Evolutionary conservation across 2,329 filamentous ascomycete genomes (phyloP), one percentile per base, ranked within the genome.

Genomic region (Shiraia sp.): DNA sequence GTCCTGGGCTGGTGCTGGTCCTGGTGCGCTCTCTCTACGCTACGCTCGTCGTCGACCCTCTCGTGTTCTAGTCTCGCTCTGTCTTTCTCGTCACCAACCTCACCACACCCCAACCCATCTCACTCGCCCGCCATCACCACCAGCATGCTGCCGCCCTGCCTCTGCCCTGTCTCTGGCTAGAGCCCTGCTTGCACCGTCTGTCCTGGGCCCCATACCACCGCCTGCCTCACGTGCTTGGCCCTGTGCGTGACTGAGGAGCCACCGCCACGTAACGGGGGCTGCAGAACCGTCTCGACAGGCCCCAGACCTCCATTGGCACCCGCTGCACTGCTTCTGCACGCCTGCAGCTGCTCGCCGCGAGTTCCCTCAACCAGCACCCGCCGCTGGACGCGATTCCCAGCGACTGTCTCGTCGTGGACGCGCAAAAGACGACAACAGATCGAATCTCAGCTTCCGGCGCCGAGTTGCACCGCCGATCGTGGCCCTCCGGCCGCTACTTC

Each of bases 201-300:
- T 26, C 24, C 44, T 24, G 22, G 32, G 23, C 42, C 29, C 27
- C 35, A 5, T 17, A 37, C 17, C 39, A 15, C 22, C 22, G 39
- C 29, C 40, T 41, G 41, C 32, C 55, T 59, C 55, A 59, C 56
- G 59, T 62, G 55, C 43, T 51, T 27, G 16, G 27, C 35, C 27
- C 55, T 40, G 32, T 42, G 30, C 41, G 34, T 45, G 49, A 49
- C 42, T 54, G 59, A 49, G 44, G 50, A 41, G 48, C 41, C 57
- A 57, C 53, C 62, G 62, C 65, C 64, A 68, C 64, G 59, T 66
- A 57, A 61, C 49, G 56, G 43, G 45, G 39, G 43, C 45, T 46
- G 34, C 40, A 35, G 36, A 40, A 39, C 42, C 19, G 38, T 25
- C 31, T 36, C 32, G 37, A 41, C 17, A 32, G 32, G 29, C 34